Percentiles rank a stretch among this genome's conserved stretches.
phyloP scores from a whole-genome alignment of 768 basidiomycete genomes.

The Sarcomyxa edulis region DNA sequence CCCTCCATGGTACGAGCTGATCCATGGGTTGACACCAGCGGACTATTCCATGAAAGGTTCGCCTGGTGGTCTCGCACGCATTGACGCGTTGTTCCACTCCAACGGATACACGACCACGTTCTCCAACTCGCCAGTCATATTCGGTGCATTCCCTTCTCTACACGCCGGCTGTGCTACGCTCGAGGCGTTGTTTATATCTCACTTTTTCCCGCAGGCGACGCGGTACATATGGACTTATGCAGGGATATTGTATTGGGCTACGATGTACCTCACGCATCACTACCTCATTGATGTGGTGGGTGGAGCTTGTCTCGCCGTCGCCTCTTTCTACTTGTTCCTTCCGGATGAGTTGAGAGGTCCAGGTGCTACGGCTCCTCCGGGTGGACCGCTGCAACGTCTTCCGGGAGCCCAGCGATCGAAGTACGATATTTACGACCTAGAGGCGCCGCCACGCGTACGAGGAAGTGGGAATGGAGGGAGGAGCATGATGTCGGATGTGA shows the following conservation, averaged over 20 bases:
- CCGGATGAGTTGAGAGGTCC: conserved; percentile 70
- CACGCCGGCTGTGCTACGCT: conserved; percentile 90
- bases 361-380: conserved; percentile 46
- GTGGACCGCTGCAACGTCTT: too few species aligned
- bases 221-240: conserved; percentile 79
- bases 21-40: conserved; percentile 93
- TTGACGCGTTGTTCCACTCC: conserved; percentile 80
- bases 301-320: conserved; percentile 85
- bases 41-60: conserved; percentile 91
- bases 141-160: conserved; percentile 94
- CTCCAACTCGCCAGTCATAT: conserved; percentile 85
- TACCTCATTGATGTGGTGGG: conserved; percentile 98
- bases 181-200: conserved; percentile 90
- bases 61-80: conserved; percentile 87
- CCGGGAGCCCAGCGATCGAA: not conserved
- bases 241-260: conserved; percentile 90
- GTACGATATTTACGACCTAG: conserved; percentile 75
- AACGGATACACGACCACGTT: conserved; percentile 77
- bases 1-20: conserved; percentile 96
- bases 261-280: conserved; percentile 98
- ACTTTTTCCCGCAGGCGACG: conserved; percentile 83
- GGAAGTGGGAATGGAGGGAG: conserved; percentile 7
- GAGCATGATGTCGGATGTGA: conserved; percentile 32
- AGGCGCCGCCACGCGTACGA: conserved; percentile 37
- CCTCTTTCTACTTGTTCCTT: conserved; percentile 84